Base-by-base conservation (phyloP, 2,329 filamentous ascomycete species). In the Apiospora hydei region DNA sequence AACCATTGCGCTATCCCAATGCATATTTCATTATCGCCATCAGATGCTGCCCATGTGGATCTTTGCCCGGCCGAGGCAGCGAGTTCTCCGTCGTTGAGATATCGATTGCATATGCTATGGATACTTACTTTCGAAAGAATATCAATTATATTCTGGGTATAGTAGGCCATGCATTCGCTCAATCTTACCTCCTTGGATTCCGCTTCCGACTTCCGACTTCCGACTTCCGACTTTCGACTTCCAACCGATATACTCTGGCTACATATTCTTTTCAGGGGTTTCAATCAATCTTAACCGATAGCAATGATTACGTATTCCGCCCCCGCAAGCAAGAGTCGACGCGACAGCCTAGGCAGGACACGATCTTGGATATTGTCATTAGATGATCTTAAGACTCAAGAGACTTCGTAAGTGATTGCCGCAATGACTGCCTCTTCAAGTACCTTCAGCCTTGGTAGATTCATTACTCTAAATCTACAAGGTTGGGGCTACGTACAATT, bases 41-140 rank as follows among this genome's bases (percentile, higher is more conserved):
- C 57, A 41, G 57, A 64, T 41, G 57, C 57, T 41, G 34, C 30
- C 41, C 57, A 41, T 41, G 57, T 64, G 57, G 57, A 64, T 64
- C 57, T 41, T 64, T n/a, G 2, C 57, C 21, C 57, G 57, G 41
- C 16, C 57, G 30, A n/a, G 57, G 10, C 10, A 43, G 24, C 24
- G n/a, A n/a, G 47, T n/a, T 24, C n/a, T 38, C 34, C 34, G 34
- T 38, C 41, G 8, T 14, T 10, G 41, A 8, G 41, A 43, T 14
- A 43, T 43, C 41, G 13, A 43, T 43, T 43, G 10, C 13, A 43
- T 14, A 13, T 8, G 13, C 13, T 11, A 43, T 43, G 10, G 8
- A 43, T 43, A 14, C 18, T 18, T 46, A 21, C 44, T 43, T 10
- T 43, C 8, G 8, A 43, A n/a, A n/a, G 46, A 10, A n/a, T 49